phyloP scores from a whole-genome alignment of 176 grass and related monocot species.

The Juncus effusus region DNA sequence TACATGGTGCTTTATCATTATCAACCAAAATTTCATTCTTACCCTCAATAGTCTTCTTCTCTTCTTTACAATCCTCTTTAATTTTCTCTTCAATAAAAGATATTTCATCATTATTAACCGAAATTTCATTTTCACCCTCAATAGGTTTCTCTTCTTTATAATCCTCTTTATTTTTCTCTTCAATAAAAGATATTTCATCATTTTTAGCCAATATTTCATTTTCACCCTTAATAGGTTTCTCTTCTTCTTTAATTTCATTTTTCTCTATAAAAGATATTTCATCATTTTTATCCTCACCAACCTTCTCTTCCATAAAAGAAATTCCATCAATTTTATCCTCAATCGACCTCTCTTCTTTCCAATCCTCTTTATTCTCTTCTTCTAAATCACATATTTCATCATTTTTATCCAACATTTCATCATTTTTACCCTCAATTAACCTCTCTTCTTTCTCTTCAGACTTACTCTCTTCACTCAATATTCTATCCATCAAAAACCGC shows the following conservation, averaged over 20 bases:
- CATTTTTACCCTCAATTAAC: constrained; percentile 6
- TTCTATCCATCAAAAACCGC: constrained; percentile 30
- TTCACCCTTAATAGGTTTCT: constrained; percentile 6
- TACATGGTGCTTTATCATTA: neutral
- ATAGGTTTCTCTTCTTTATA: too few relatives aligned
- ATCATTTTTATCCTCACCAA: constrained; percentile 3
- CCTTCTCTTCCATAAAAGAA: constrained; percentile 8
- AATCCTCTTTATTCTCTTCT: constrained; percentile 6
- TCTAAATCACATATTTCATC: neutral
- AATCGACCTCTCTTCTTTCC: neutral
- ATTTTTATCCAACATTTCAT: constrained; percentile 2
- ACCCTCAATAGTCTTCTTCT: too few relatives aligned
- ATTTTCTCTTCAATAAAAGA: too few relatives aligned
- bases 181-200: too few relatives aligned
- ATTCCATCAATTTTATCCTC: constrained; percentile 2
- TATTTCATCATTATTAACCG: neutral
- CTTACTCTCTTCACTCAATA: constrained; percentile 15
- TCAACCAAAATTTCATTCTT: neutral
- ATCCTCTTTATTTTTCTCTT: too few relatives aligned
- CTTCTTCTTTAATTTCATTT: neutral
- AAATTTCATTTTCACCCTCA: neutral
- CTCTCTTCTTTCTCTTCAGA: neutral
- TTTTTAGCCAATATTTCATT: neutral
- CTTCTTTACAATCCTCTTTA: too few relatives aligned
- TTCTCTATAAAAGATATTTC: constrained; percentile 13